Base-by-base conservation (phyloP, 768 basidiomycete species). In the Peribolospora kevripleyi region DNA sequence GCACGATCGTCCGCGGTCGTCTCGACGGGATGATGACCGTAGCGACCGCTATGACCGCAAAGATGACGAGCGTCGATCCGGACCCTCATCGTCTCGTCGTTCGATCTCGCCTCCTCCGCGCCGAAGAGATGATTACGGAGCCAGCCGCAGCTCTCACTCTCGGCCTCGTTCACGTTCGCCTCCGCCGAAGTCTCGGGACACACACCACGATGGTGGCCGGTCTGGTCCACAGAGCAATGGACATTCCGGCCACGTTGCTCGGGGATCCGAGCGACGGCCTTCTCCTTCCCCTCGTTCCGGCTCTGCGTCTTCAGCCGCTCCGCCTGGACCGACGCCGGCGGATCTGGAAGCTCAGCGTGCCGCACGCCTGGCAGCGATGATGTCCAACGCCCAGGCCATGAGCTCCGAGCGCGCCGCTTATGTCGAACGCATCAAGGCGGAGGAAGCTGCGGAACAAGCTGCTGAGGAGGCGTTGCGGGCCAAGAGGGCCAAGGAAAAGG, bases 341-440 rank as follows among this genome's bases (percentile, higher is more conserved):
- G 4, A 13, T 39, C 7, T 63, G 63, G 43, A 61, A 64, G 11
- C 61, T 63, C 81, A 80, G 39, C 80, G 88, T 42, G 79, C 79
- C 3, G 82, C 83, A 38, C 79, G 84, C n/a, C 71, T 97, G 39
- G 90, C 85, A 0, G 82, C 86, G 4, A 97, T 97, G 91, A 69
- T 79, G 36, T 68, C 74, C 2, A 76, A 80, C 56, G 91, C 91
- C 1, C 66, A 71, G n/a, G 66, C 67, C 6, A 73, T 86, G 70
- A 74, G 76, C 49, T 66, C 67, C 0, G 79, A 86, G 48, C 78
- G 90, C 37, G 76, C 81, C 57, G 75, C 78, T 59, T 76, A 82
- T 25, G 70, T 97, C 7, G 71, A 76, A 3, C 70, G 72, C 13
- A 65, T 85, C 54, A 69, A 85, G 38, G 78, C 77, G 65, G 76